A percentile compares a stretch with the other conserved stretches of the same genome.
Evolutionary conservation across 805 yeast genomes (phyloP).

Genomic region (Ogataea naganishii): DNA sequence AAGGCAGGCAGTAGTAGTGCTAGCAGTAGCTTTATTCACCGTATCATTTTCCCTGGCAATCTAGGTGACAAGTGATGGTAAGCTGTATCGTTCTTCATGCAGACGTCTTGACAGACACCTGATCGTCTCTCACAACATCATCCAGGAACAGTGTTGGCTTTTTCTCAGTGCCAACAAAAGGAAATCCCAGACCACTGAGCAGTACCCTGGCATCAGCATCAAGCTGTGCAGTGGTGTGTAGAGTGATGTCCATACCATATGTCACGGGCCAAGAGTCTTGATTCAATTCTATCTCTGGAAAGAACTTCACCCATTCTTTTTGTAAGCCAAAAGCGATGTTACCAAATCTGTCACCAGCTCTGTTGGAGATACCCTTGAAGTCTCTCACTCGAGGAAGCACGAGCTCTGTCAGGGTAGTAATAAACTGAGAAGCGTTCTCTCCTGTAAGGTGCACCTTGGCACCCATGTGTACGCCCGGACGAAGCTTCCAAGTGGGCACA

Average conservation of each 20-base stretch:
- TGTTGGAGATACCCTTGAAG: constrained; percentile 67
- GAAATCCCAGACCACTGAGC: constrained; percentile 74
- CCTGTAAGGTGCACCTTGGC: constrained; percentile 76
- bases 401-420: constrained; percentile 79
- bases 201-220: constrained; percentile 85
- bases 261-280: constrained; percentile 84
- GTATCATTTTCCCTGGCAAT: too few species aligned
- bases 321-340: constrained; percentile 78
- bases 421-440: constrained; percentile 74
- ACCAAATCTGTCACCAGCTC: constrained; percentile 79
- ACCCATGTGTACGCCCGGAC: constrained; percentile 88
- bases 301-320: constrained; percentile 65
- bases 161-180: constrained; percentile 54
- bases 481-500: constrained; percentile 77
- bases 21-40: too few species aligned
- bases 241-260: constrained; percentile 76
- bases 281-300: constrained; percentile 91
- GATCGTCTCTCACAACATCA: too few species aligned
- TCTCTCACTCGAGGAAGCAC: constrained; percentile 91
- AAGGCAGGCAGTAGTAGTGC: too few species aligned
- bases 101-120: too few species aligned
- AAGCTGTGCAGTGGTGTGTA: constrained; percentile 83
- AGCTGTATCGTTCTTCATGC: too few species aligned
- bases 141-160: constrained; percentile 19
- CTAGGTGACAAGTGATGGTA: too few species aligned